Evolutionary conservation across 140 eudicot species (phyloP).

Genomic region (Anethum foeniculum): DNA sequence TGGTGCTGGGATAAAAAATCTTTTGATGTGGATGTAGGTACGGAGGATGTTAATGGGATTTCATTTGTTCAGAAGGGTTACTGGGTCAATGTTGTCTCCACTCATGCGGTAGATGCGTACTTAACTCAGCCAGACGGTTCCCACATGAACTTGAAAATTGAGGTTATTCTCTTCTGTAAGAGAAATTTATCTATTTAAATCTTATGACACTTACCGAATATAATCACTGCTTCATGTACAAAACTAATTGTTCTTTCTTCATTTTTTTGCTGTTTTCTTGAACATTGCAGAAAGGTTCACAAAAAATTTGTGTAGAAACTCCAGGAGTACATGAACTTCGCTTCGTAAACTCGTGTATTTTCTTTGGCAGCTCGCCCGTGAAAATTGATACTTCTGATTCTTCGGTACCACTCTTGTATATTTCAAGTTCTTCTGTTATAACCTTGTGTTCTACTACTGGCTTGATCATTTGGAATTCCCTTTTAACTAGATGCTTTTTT

Average conservation of each 20-base stretch:
- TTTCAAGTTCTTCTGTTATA: not conserved
- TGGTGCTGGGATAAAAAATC: constrained; percentile 96
- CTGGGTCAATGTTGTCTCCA: constrained; percentile 73
- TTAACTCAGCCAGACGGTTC: constrained; percentile 57
- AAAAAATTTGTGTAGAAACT: constrained; percentile 60
- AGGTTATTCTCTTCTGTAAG: constrained; percentile 35
- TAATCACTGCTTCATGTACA: constrained; percentile 1
- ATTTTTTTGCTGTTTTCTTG: constrained; percentile 13
- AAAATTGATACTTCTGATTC: constrained; percentile 58
- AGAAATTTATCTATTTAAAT: not conserved
- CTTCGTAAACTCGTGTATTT: constrained; percentile 75
- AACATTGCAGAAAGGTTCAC: constrained; percentile 75
- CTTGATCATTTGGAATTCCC: constrained; percentile 11
- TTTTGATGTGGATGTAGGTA: constrained; percentile 46
- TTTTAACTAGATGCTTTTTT: constrained; percentile 7
- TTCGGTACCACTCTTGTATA: constrained; percentile 33
- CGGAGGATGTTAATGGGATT: constrained; percentile 68
- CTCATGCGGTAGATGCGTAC: constrained; percentile 79
- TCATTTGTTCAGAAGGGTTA: constrained; percentile 76
- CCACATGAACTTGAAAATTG: constrained; percentile 57
- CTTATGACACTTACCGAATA: not conserved
- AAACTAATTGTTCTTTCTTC: not conserved
- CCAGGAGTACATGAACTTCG: constrained; percentile 92
- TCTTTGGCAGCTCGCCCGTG: constrained; percentile 61
- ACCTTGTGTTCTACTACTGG: not conserved